Percentiles rank a stretch among this genome's conserved stretches.
Evolutionary conservation across 148 eudicot genomes (phyloP).

Genomic region (Vaccinium corymbosum): DNA sequence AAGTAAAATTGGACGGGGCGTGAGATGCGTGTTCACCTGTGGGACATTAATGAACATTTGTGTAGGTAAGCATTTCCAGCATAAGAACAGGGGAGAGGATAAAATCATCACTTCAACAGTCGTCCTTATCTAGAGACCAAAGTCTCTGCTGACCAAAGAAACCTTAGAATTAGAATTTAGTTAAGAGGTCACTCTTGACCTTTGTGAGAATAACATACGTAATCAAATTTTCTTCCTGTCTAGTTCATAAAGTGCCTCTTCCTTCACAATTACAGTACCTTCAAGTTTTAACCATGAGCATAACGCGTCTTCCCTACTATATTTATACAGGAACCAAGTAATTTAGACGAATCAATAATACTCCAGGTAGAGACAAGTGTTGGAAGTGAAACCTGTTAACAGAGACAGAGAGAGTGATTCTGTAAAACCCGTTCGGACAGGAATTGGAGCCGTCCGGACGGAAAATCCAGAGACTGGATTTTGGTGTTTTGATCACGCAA

Average conservation of each 20-base stretch:
- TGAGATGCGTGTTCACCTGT: constrained; percentile 93
- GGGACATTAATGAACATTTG: constrained; percentile 12
- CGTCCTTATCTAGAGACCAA: constrained; percentile 7
- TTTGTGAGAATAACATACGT: background rate
- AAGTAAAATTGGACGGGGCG: constrained; percentile 89
- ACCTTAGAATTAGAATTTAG: background rate
- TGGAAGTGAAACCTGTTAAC: no score
- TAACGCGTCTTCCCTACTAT: background rate
- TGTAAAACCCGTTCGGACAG: no score
- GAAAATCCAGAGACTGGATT: no score
- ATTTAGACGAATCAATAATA: background rate
- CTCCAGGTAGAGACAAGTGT: background rate
- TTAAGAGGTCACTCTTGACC: background rate
- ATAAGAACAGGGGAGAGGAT: background rate
- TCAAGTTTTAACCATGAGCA: background rate
- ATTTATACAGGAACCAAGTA: background rate
- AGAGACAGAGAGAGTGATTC: no score
- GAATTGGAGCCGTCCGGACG: no score
- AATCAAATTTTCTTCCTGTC: background rate
- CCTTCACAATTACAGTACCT: background rate
- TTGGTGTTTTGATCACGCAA: no score
- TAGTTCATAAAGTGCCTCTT: background rate
- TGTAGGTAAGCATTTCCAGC: constrained; percentile 8
- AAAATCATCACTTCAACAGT: background rate
- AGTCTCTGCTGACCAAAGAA: background rate